Base-by-base conservation (phyloP, 306 rosid species). In the Begonia peltatifolia region DNA sequence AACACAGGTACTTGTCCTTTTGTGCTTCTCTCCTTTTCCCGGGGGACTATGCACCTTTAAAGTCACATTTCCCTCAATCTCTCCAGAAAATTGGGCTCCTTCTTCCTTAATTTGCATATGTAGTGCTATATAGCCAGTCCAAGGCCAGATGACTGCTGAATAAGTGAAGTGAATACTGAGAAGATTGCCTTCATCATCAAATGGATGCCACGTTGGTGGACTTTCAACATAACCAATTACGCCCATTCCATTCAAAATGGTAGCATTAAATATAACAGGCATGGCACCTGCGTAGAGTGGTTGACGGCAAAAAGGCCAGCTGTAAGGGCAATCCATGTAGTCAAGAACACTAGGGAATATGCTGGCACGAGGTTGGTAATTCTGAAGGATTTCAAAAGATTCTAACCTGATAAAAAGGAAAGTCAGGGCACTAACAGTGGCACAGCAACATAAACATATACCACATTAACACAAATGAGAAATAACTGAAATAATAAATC, bases 281-380 rank as follows among this genome's bases (percentile, higher is more conserved):
- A 90, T 86, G 70, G 95, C 84, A 67, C 92, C 94, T 50, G 95
- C 95, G 71, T 86, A 90, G 35, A 86, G 95, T 20, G 95, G 94
- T 64, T 86, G 99, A 50, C 95, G 94, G 58, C 99, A 90, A 69
- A 90, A 90, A 55, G 99, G 99, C 99, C 99, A 90, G 6, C 84
- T 49, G 63, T 90, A 90, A 52, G 99, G 95, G 70, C 99, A 86
- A 76, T 86, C 94, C 22, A 87, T 65, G 62, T 76, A 86, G 74
- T 90, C 99, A 55, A 90, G 86, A 74, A 74, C 65, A 72, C 71
- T 76, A 12, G 99, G 99, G 63, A 90, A 90, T 70, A 90, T 79
- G 76, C 94, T 90, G 57, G 95, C 87, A 67, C 79, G 81, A 46
- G 99, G 94, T 63, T 79, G 72, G 71, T 86, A 90, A 69, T 64